Evolutionary conservation across 2,329 filamentous ascomycete genomes (phyloP).

Genomic region (Botrytis byssoidea): DNA sequence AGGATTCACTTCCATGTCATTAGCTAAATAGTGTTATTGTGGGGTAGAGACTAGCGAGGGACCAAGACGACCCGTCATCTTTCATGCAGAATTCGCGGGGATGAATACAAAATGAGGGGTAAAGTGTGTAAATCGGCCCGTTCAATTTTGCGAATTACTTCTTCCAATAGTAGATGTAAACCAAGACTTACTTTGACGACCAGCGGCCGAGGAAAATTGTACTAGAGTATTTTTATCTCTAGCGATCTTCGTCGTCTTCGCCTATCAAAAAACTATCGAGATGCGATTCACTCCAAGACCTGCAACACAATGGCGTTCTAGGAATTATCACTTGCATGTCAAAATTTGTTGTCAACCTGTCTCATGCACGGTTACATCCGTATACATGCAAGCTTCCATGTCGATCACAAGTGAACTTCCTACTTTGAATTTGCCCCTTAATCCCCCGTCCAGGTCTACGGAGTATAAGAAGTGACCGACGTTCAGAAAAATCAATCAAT

Average conservation of each 20-base stretch:
- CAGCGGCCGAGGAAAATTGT: background rate
- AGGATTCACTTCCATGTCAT: background rate
- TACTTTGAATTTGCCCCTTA: background rate
- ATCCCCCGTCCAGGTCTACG: background rate
- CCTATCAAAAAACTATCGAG: background rate
- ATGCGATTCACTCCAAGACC: background rate
- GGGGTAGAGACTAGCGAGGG: background rate
- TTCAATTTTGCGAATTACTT: background rate
- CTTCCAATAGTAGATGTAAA: background rate
- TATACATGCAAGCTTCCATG: background rate
- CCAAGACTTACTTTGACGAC: background rate
- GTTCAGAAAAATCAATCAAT: background rate
- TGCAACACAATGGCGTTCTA: background rate
- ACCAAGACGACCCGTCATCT: background rate
- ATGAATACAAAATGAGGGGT: background rate
- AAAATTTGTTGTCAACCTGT: background rate
- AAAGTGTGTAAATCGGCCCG: background rate
- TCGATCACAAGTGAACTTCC: background rate
- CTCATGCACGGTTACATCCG: background rate
- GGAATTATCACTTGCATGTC: background rate
- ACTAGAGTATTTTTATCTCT: background rate
- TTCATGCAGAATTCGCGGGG: constrained; percentile 1
- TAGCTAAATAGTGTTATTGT: background rate
- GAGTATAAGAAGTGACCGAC: background rate
- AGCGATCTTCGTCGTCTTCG: background rate